These are phyloP conservation scores for Onygena corvina DNA, from an alignment of 2,329 filamentous ascomycete species.

Conservation along the genomic window DNA sequence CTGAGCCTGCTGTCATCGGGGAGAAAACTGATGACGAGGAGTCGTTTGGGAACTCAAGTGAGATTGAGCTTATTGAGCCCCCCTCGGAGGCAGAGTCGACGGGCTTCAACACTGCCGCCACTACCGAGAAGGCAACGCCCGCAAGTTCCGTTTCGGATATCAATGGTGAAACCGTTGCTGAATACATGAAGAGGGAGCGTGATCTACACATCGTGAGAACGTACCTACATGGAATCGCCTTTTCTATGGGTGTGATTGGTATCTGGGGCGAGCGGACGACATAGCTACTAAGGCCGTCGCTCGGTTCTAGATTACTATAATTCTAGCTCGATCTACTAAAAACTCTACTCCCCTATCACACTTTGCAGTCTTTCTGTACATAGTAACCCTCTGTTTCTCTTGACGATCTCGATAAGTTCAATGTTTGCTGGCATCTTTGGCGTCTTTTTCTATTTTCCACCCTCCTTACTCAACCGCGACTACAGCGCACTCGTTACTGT, in stretches of 20 bases:
- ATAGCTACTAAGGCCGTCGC: background rate
- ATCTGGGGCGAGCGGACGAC: slow-evolving; percentile 36
- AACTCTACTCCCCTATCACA: background rate
- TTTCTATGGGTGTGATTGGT: slow-evolving; percentile 38
- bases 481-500: background rate
- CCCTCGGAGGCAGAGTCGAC: slow-evolving; percentile 12
- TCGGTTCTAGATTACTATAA: background rate
- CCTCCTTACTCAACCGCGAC: background rate
- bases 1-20: slow-evolving; percentile 12
- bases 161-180: slow-evolving; percentile 37
- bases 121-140: background rate
- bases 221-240: slow-evolving; percentile 31
- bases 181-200: slow-evolving; percentile 34
- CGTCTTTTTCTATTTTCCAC: background rate
- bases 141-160: slow-evolving; percentile 25
- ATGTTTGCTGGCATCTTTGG: background rate
- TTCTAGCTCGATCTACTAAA: too few relatives aligned
- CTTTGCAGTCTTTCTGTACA: background rate
- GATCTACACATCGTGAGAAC: slow-evolving; percentile 29
- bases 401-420: background rate
- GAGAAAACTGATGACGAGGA: slow-evolving; percentile 19
- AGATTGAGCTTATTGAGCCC: slow-evolving; percentile 15
- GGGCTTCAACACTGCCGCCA: background rate
- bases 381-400: background rate
- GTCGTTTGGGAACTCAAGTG: slow-evolving; percentile 13